Conservation (phyloP, 2,329 filamentous ascomycete genomes). For the Arthrobotrys musiformis region DNA sequence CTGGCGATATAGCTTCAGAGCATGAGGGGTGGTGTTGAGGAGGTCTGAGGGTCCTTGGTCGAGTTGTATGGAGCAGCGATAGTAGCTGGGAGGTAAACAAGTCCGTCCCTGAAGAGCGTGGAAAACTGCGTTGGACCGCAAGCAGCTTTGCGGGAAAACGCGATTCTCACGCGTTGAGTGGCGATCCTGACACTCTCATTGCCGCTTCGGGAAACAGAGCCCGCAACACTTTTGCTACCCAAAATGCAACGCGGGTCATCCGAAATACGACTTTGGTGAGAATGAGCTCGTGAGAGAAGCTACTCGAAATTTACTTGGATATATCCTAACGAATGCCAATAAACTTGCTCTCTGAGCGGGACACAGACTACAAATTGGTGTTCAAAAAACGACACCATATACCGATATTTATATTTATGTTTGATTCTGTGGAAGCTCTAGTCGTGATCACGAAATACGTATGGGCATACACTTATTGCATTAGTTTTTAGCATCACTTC, state of each 20-base stretch:
- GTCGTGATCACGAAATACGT: too few relatives aligned
- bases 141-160: constrained; percentile 6
- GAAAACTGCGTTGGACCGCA: constrained; percentile 28
- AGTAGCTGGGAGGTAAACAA: constrained; percentile 38
- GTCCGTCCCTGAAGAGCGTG: background rate
- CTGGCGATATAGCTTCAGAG: constrained; percentile 1
- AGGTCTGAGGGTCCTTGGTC: background rate
- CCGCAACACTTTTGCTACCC: background rate
- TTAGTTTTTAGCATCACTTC: too few relatives aligned
- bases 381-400: too few relatives aligned
- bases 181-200: constrained; percentile 19
- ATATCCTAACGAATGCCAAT: too few relatives aligned
- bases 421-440: too few relatives aligned
- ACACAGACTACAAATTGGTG: too few relatives aligned
- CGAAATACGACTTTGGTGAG: background rate
- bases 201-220: background rate
- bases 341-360: too few relatives aligned
- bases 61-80: background rate
- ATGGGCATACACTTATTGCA: too few relatives aligned
- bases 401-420: too few relatives aligned
- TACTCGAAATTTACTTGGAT: too few relatives aligned
- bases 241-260: constrained; percentile 11
- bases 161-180: constrained; percentile 47
- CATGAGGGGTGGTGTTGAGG: background rate
- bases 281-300: too few relatives aligned